A percentile compares a stretch with the other conserved stretches of the same genome.
Conservation (phyloP, 208 protist species). For the Crithidia expoeki region DNA sequence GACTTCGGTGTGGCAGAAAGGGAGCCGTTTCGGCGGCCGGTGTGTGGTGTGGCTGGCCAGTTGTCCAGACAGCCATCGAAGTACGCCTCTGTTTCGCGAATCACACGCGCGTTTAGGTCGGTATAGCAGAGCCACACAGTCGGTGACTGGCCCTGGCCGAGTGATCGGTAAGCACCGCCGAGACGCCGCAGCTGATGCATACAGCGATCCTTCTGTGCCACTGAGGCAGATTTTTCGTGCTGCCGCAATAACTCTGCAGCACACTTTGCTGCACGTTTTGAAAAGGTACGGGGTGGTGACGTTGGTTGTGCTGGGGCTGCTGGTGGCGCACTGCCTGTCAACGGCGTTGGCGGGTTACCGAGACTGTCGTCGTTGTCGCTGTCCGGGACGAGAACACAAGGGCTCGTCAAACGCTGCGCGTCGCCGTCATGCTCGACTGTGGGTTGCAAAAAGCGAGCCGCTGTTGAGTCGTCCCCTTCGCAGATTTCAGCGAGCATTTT, state of each 20-base stretch:
- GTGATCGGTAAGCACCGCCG: conserved; percentile 57
- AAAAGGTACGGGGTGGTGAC: conserved; percentile 18
- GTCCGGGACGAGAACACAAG: conserved; percentile 25
- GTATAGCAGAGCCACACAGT: conserved; percentile 50
- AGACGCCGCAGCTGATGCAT: conserved; percentile 42
- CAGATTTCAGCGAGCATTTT: conserved; percentile 9
- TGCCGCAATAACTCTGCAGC: conserved; percentile 23
- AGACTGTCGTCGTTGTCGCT: conserved; percentile 37
- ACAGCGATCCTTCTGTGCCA: conserved; percentile 2
- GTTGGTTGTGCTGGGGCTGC: not conserved
- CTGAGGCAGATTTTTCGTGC: conserved; percentile 1
- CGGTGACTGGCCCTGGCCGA: conserved; percentile 28
- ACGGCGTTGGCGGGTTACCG: not conserved
- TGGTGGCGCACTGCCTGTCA: not conserved
- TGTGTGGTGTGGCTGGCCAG: conserved; percentile 5
- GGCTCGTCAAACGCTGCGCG: not conserved
- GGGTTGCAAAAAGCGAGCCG: not conserved
- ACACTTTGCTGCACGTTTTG: conserved; percentile 30
- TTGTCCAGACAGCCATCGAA: conserved; percentile 17
- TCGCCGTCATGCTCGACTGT: not conserved
- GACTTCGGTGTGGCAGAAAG: conserved; percentile 9
- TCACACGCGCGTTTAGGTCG: conserved; percentile 26
- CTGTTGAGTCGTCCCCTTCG: not conserved
- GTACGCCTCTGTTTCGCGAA: conserved; percentile 41
- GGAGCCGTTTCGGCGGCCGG: conserved; percentile 1